phyloP scores from a whole-genome alignment of 2,329 filamentous ascomycete species.

The Elsinoe ampelina region DNA sequence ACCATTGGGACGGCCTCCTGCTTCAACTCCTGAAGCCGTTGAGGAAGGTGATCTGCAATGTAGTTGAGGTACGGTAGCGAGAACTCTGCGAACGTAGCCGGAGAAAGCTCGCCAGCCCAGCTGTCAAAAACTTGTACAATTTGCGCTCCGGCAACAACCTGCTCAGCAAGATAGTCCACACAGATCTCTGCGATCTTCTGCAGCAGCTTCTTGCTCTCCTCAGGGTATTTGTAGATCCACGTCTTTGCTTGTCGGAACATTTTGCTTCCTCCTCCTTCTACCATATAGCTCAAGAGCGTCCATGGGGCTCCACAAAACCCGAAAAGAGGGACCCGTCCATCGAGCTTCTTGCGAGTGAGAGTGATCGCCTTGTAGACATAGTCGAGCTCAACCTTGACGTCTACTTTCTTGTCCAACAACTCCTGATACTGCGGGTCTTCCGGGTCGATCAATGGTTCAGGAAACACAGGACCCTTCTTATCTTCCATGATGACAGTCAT shows the following conservation, averaged over 20 bases:
- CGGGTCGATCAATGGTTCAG: slow-evolving; percentile 68
- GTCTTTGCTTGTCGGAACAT: slow-evolving; percentile 90
- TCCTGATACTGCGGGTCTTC: slow-evolving; percentile 73
- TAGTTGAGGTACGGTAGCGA: slow-evolving; percentile 76
- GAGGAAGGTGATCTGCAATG: slow-evolving; percentile 73
- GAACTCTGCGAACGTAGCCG: slow-evolving; percentile 72
- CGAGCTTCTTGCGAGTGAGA: slow-evolving; percentile 76
- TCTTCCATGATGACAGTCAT: slow-evolving; percentile 99
- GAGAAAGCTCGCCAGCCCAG: slow-evolving; percentile 90
- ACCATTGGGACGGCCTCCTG: slow-evolving; percentile 86
- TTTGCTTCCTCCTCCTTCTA: slow-evolving; percentile 93
- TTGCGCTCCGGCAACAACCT: slow-evolving; percentile 83
- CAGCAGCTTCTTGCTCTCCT: slow-evolving; percentile 69
- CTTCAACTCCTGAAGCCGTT: slow-evolving; percentile 61
- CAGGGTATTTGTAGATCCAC: slow-evolving; percentile 85
- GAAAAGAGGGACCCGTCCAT: slow-evolving; percentile 81
- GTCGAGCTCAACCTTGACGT: slow-evolving; percentile 73
- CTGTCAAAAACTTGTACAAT: slow-evolving; percentile 96
- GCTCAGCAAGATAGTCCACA: slow-evolving; percentile 85
- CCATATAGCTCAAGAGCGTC: slow-evolving; percentile 98
- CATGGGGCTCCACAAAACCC: slow-evolving; percentile 96
- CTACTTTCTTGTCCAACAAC: slow-evolving; percentile 67
- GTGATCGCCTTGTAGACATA: slow-evolving; percentile 97
- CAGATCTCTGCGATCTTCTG: slow-evolving; percentile 91
- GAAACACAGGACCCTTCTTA: slow-evolving; percentile 93